Evolutionary conservation across 2,329 filamentous ascomycete genomes (phyloP), one percentile per base, ranked within the genome.

Genomic region (Hysterium pulicare): DNA sequence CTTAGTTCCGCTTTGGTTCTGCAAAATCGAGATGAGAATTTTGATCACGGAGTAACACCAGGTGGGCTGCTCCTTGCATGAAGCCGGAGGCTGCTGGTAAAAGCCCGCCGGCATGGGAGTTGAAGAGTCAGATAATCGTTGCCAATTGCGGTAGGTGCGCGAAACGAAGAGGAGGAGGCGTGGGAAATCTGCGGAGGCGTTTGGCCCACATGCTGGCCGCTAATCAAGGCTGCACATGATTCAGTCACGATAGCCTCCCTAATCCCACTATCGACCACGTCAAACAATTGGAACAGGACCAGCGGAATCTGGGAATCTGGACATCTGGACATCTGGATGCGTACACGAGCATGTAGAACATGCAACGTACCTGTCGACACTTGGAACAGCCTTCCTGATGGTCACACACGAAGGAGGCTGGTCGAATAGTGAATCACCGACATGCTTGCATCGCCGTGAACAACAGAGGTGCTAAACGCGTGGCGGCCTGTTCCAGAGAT

Each of bases 171-270:
- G 44, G 42, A 44, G 13, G 38, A 36, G 31, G 35, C 41, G 34
- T 46, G 41, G 41, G 40, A 49, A 48, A 49, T 47, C 39, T 50
- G 46, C 49, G 39, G 48, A 50, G 47, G 45, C 47, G 45, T 53
- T 49, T 53, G 51, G 48, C 49, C 53, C 48, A 48, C 44, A 42
- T 47, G 49, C 44, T 47, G 46, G 44, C 41, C 37, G 50, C 41
- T 44, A 50, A 51, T 50, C 46, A 48, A 47, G 41, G 51, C 47
- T 52, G 43, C 51, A 45, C 44, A 48, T 51, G 52, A 54, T 43
- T 53, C 54, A 58, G 51, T 48, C 45, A 48, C 39, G 30, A 46
- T 28, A 41, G 39, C 39, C 41, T 38, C 38, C 38, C 49, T 39
- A 34, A 22, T 36, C 42, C 10, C 38, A 39, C 20, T 20, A 31